Percentiles rank a stretch among this genome's conserved stretches.
Evolutionary conservation across 306 rosid genomes (phyloP).

Genomic region (Inga leiocalycina): DNA sequence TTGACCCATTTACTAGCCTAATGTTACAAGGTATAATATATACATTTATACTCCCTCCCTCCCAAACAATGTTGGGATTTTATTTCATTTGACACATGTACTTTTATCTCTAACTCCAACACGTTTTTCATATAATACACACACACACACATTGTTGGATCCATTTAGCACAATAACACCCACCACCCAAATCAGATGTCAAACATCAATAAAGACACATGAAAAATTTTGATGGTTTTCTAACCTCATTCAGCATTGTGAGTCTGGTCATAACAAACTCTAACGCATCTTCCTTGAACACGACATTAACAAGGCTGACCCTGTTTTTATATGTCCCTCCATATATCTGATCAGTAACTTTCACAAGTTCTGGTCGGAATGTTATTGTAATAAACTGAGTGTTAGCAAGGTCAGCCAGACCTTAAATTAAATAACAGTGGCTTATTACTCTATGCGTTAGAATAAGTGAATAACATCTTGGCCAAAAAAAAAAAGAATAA

Average conservation of each 20-base stretch:
- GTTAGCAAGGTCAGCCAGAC: slow-evolving; percentile 79
- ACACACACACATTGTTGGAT: no score
- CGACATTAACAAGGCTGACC: slow-evolving; percentile 86
- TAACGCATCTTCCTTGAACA: slow-evolving; percentile 71
- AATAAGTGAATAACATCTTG: no score
- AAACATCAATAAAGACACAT: slow-evolving; percentile 4
- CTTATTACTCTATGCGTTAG: no score
- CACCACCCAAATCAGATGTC: neutral
- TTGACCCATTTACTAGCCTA: no score
- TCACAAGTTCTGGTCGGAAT: slow-evolving; percentile 90
- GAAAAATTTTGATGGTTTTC: neutral
- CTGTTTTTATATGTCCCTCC: slow-evolving; percentile 87
- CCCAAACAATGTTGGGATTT: no score
- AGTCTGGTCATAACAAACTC: slow-evolving; percentile 81
- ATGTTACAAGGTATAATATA: no score
- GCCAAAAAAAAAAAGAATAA: no score
- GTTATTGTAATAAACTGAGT: slow-evolving; percentile 97
- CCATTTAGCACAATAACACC: neutral
- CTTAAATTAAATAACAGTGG: slow-evolving; percentile 44
- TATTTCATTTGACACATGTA: no score
- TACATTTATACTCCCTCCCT: no score
- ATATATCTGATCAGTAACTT: slow-evolving; percentile 90
- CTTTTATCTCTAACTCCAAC: no score
- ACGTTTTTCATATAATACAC: no score
- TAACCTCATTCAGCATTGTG: slow-evolving; percentile 81